Percentiles rank a stretch among this genome's conserved stretches.
These are phyloP conservation scores for Colletotrichum sp. DNA, from an alignment of 2,329 filamentous ascomycete species.

Conservation along the genomic window DNA sequence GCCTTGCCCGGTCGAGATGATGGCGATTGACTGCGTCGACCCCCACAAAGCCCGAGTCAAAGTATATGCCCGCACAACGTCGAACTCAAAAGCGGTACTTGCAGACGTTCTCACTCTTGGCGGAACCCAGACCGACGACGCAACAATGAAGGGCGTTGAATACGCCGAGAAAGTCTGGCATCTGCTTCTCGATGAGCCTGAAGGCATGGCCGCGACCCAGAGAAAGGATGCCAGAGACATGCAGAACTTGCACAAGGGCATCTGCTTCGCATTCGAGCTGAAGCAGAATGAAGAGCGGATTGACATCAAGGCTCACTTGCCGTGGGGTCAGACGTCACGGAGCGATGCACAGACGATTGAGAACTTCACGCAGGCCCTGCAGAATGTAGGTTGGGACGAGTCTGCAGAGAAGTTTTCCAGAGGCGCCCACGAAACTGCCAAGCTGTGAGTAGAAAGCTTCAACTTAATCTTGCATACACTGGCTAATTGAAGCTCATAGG, in stretches of 20 bases:
- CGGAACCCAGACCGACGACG: conserved; percentile 25
- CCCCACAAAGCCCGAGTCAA: conserved; percentile 27
- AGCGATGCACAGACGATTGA: conserved; percentile 9
- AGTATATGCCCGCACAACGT: conserved; percentile 24
- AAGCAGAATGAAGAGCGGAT: conserved; percentile 20
- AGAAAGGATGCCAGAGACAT: conserved; percentile 16
- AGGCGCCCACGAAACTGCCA: not conserved
- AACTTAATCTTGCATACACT: too few relatives aligned
- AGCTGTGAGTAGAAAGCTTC: not conserved
- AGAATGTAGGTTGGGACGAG: not conserved
- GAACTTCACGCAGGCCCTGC: conserved; percentile 1
- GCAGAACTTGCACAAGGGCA: conserved; percentile 21
- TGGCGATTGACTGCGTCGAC: conserved; percentile 28
- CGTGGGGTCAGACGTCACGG: conserved; percentile 6
- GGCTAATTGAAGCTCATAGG: not conserved
- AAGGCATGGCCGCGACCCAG: conserved; percentile 12
- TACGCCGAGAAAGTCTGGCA: conserved; percentile 27
- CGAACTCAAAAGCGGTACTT: conserved; percentile 24
- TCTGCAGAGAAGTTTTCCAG: not conserved
- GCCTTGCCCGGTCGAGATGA: conserved; percentile 24
- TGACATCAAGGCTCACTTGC: conserved; percentile 8
- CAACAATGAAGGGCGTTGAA: conserved; percentile 22
- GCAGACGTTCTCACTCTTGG: conserved; percentile 26
- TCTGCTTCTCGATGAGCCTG: conserved; percentile 26
- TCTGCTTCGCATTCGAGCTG: conserved; percentile 28